Conservation (phyloP, 1,284 basidiomycete genomes). For the Irpex sp. region DNA sequence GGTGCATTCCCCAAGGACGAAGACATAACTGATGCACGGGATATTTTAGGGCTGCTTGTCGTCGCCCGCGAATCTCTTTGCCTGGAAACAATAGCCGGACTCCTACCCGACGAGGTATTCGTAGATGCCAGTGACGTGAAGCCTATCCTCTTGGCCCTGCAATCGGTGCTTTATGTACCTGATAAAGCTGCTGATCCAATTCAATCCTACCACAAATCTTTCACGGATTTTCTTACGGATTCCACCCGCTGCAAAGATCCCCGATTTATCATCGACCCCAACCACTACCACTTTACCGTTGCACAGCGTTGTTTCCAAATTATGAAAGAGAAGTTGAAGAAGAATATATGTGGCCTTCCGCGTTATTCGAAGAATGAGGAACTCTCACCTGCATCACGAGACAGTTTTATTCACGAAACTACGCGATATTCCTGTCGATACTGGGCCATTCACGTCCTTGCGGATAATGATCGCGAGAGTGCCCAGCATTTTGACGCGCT, state of each 20-base stretch:
- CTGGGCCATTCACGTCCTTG: not conserved
- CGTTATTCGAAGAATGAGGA: not conserved
- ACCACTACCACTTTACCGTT: not conserved
- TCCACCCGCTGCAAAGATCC: not conserved
- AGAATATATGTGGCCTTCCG: not conserved
- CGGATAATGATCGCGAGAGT: not conserved
- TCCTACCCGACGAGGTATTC: not conserved
- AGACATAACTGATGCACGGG: not conserved
- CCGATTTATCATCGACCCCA: not conserved
- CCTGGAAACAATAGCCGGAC: not conserved
- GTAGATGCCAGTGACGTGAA: not conserved
- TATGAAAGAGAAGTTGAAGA: not conserved
- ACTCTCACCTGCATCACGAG: not conserved
- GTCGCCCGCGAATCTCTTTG: not conserved
- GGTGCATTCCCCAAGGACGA: not conserved
- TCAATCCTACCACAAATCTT: not conserved
- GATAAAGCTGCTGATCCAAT: not conserved
- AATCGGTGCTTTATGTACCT: not conserved
- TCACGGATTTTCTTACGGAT: conserved; percentile 1
- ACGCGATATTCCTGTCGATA: not conserved
- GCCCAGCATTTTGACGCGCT: not conserved
- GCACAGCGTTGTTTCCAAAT: not conserved
- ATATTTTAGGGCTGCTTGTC: not conserved
- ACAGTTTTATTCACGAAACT: not conserved
- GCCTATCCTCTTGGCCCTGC: not conserved